Evolutionary conservation across 129 eudicot species (phyloP), one percentile per base, ranked within the genome.

Genomic region (Lonicera japonica): DNA sequence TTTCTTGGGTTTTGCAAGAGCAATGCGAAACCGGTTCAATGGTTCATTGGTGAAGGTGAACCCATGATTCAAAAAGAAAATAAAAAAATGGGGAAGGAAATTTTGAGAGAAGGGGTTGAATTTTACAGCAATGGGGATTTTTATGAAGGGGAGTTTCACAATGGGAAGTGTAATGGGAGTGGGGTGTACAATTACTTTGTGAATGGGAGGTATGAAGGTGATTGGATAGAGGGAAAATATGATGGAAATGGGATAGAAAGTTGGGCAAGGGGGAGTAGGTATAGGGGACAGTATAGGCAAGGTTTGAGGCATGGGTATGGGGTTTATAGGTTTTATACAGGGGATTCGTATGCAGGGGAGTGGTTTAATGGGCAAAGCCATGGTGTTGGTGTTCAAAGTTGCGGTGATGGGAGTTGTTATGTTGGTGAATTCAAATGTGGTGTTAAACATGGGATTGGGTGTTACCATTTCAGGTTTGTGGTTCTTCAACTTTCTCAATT

Each of bases 121-220:
- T 79, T 80, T 8, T 89, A 82, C 76, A 80, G 83, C 69, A 89
- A 85, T 74, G 97, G 97, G 4, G 97, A 89, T 63, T 83, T 77
- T 70, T 89, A 89, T 38, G 97, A 89, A 70, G 97, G 97, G 6
- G 97, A 89, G 56, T 82, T 89, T 57, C 84, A 85, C 29, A 80
- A 78, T 58, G 97, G 97, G 21, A 85, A 67, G 81, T 80, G 97
- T 63, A 85, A 88, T 48, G 97, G 97, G 6, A 89, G 97, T 76
- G 97, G 97, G 15, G 95, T 89, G 7, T 86, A 89, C 59, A 80
- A 78, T 66, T 89, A 85, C 73, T 75, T 75, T 56, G 83, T 71
- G 65, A 89, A 79, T 74, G 95, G 97, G 48, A 85, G 97, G 21
- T 52, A 52, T 52, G 56, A 52, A 22, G 56, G 56, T 5, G 56